phyloP scores from a whole-genome alignment of 495 filamentous ascomycete genomes.

The Amniculicola lignicola region DNA sequence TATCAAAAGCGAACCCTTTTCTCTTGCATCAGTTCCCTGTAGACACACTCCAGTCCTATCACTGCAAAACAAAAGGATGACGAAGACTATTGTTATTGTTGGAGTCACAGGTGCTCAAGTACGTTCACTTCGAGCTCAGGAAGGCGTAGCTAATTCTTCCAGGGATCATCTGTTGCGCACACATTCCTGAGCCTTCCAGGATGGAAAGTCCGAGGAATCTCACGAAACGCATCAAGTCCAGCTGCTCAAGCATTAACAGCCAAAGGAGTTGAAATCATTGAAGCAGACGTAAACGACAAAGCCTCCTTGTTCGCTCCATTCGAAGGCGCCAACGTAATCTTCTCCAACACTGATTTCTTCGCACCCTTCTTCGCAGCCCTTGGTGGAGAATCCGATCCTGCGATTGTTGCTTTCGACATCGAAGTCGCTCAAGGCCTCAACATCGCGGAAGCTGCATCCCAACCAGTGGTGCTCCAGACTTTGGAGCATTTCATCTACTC shows the following conservation, averaged over 20 bases:
- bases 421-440: slow-evolving; percentile 27
- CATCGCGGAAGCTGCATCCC: slow-evolving; percentile 24
- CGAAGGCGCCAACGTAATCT: slow-evolving; percentile 48
- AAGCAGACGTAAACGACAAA: slow-evolving; percentile 46
- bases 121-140: too few relatives aligned
- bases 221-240: slow-evolving; percentile 42
- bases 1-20: too few relatives aligned
- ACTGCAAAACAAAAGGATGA: too few relatives aligned
- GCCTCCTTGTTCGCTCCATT: slow-evolving; percentile 45
- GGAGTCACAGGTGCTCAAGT: too few relatives aligned
- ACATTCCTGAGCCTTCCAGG: slow-evolving; percentile 37
- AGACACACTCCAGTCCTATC: too few relatives aligned
- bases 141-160: too few relatives aligned
- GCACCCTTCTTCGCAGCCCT: too few relatives aligned
- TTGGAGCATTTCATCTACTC: slow-evolving; percentile 16
- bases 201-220: slow-evolving; percentile 46
- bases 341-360: slow-evolving; percentile 54
- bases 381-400: too few relatives aligned
- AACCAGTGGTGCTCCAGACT: slow-evolving; percentile 4
- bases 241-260: slow-evolving; percentile 40
- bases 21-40: too few relatives aligned
- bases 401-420: slow-evolving; percentile 13
- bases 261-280: slow-evolving; percentile 47
- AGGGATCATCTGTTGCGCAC: slow-evolving; percentile 44
- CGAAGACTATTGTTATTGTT: too few relatives aligned